A percentile compares a stretch with the other conserved stretches of the same genome.
These are phyloP conservation scores for Tricharina praecox DNA, from an alignment of 495 filamentous ascomycete genomes.

Conservation along the genomic window DNA sequence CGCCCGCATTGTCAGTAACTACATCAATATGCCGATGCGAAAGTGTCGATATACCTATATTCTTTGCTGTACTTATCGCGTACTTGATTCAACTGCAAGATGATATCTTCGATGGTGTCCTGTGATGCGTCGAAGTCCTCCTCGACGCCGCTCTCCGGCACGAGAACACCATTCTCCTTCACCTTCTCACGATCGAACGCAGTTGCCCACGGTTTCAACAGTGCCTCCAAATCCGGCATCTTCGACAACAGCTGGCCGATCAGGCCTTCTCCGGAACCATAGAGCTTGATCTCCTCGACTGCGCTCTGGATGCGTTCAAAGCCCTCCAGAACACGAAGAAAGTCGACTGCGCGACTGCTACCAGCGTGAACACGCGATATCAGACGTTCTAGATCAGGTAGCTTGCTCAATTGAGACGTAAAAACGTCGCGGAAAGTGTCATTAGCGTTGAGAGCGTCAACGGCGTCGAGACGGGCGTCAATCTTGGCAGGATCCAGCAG, in stretches of 20 bases:
- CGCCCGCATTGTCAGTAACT: neutral
- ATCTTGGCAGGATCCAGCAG: constrained; percentile 71
- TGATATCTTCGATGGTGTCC: constrained; percentile 52
- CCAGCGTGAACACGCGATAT: constrained; percentile 92
- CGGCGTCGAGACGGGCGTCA: constrained; percentile 88
- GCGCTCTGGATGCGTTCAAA: constrained; percentile 95
- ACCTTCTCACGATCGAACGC: constrained; percentile 80
- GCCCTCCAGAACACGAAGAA: constrained; percentile 83
- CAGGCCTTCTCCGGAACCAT: constrained; percentile 57
- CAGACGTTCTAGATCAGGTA: constrained; percentile 86
- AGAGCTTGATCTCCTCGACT: constrained; percentile 54
- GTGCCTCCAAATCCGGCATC: constrained; percentile 66
- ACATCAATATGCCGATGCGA: neutral
- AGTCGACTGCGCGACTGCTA: constrained; percentile 72
- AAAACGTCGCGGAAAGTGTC: constrained; percentile 62
- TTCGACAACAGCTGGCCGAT: constrained; percentile 63
- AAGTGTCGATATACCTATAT: constrained; percentile 31
- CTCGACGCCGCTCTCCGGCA: constrained; percentile 80
- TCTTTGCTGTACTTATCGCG: constrained; percentile 53
- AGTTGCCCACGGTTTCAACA: constrained; percentile 73
- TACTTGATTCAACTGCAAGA: constrained; percentile 50
- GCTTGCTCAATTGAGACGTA: constrained; percentile 63
- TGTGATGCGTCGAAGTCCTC: constrained; percentile 84
- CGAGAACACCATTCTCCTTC: constrained; percentile 51
- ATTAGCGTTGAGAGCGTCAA: constrained; percentile 80